Conservation (phyloP, 176 grass and related monocot species). For the Oropetium thomaeum region DNA sequence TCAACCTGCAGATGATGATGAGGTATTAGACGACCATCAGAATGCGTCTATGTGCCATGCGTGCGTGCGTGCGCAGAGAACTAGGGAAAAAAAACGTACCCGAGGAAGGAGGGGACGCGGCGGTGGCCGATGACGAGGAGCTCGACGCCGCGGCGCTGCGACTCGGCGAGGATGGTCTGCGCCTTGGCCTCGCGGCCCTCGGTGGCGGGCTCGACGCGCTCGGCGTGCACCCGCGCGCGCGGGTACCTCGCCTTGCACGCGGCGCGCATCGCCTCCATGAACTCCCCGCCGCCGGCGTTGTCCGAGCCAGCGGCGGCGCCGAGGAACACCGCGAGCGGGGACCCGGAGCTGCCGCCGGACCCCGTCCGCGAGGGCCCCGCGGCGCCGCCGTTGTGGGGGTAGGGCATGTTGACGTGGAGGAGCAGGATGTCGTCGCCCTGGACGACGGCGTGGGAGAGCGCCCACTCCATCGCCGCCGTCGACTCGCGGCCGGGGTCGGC, state of each 20-base stretch:
- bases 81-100: slow-evolving; percentile 29
- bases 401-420: slow-evolving; percentile 66
- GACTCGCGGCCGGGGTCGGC: slow-evolving; percentile 71
- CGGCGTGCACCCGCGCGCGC: slow-evolving; percentile 43
- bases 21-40: no score
- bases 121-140: slow-evolving; percentile 77
- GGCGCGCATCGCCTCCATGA: slow-evolving; percentile 62
- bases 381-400: slow-evolving; percentile 8
- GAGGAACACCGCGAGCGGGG: slow-evolving; percentile 34
- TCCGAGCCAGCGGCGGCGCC: background rate
- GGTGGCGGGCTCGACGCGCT: slow-evolving; percentile 56
- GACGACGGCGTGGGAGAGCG: slow-evolving; percentile 64
- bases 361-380: slow-evolving; percentile 26
- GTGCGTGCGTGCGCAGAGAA: background rate
- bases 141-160: slow-evolving; percentile 52
- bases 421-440: slow-evolving; percentile 78
- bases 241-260: slow-evolving; percentile 57
- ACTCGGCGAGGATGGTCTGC: slow-evolving; percentile 60
- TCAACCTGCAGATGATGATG: no score
- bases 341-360: slow-evolving; percentile 4
- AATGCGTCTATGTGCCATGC: no score
- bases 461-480: slow-evolving; percentile 73
- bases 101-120: slow-evolving; percentile 56
- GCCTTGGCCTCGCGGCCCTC: slow-evolving; percentile 79
- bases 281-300: slow-evolving; percentile 30